A percentile compares a stretch with the other conserved stretches of the same genome.
These are phyloP conservation scores for Trichophaea hybrida DNA, from an alignment of 2,329 filamentous ascomycete genomes.

Conservation along the genomic window DNA sequence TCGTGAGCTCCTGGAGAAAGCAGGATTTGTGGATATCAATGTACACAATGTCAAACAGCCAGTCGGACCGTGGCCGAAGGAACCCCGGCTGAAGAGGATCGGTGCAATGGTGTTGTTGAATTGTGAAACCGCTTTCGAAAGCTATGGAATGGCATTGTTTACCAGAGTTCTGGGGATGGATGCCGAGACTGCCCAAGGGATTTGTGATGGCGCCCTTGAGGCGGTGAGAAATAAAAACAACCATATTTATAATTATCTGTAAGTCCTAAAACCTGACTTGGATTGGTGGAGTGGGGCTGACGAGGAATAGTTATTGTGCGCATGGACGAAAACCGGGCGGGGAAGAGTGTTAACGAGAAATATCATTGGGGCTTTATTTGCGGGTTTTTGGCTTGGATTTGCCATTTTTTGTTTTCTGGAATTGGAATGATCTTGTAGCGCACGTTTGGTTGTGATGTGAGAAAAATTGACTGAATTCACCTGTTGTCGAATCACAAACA, in stretches of 20 bases:
- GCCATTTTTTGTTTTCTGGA: background rate
- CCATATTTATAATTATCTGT: slow-evolving; percentile 1
- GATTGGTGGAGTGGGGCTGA: background rate
- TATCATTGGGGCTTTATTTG: background rate
- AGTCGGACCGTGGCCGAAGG: slow-evolving; percentile 20
- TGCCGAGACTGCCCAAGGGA: slow-evolving; percentile 8
- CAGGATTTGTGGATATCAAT: slow-evolving; percentile 15
- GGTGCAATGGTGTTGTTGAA: slow-evolving; percentile 15
- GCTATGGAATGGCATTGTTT: slow-evolving; percentile 18
- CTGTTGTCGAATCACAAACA: background rate
- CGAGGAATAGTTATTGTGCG: background rate
- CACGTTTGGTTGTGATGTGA: background rate
- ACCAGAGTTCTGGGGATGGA: slow-evolving; percentile 18
- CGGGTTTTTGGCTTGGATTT: background rate
- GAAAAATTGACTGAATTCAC: background rate
- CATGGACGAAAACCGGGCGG: background rate
- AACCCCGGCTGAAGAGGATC: slow-evolving; percentile 17
- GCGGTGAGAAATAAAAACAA: background rate
- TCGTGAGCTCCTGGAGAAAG: slow-evolving; percentile 2
- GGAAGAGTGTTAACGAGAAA: background rate
- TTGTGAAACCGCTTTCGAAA: slow-evolving; percentile 13
- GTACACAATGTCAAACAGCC: slow-evolving; percentile 1
- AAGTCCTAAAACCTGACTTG: background rate
- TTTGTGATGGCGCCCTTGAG: background rate
- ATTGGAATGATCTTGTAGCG: background rate